These are phyloP conservation scores for Penstemon eatonii DNA, from an alignment of 257 asterid species.

Conservation along the genomic window DNA sequence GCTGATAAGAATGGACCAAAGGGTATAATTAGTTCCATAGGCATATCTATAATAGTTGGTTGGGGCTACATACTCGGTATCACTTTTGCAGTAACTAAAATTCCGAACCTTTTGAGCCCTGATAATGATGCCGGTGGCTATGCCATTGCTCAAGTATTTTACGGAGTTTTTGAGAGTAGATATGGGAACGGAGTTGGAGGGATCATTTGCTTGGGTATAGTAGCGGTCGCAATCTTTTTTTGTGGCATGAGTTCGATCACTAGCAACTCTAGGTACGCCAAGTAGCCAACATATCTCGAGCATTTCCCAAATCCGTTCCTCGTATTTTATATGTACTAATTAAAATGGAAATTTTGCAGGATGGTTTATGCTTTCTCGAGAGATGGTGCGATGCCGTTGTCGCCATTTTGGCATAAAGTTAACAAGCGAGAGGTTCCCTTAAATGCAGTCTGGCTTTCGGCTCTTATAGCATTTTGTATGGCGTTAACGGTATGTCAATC, in stretches of 20 bases:
- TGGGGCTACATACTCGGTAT: slow-evolving; percentile 93
- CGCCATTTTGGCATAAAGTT: slow-evolving; percentile 81
- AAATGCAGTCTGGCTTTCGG: slow-evolving; percentile 88
- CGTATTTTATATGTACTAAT: background rate
- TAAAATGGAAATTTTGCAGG: slow-evolving; percentile 36
- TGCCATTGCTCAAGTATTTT: slow-evolving; percentile 87
- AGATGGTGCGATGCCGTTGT: slow-evolving; percentile 97
- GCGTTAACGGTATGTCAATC: slow-evolving; percentile 69
- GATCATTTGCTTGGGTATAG: slow-evolving; percentile 61
- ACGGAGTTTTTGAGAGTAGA: slow-evolving; percentile 68
- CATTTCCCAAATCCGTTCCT: background rate
- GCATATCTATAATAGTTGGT: slow-evolving; percentile 81
- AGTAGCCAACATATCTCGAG: slow-evolving; percentile 3
- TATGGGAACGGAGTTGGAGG: slow-evolving; percentile 86
- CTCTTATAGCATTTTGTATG: slow-evolving; percentile 91
- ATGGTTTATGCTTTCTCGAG: slow-evolving; percentile 97
- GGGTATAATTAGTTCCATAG: slow-evolving; percentile 89
- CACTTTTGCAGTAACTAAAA: slow-evolving; percentile 83
- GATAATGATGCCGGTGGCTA: slow-evolving; percentile 89
- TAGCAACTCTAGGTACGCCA: slow-evolving; percentile 82
- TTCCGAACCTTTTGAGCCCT: slow-evolving; percentile 62
- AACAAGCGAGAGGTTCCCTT: slow-evolving; percentile 83
- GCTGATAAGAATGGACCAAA: slow-evolving; percentile 86
- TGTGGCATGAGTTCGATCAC: slow-evolving; percentile 96
- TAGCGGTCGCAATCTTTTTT: slow-evolving; percentile 85